Conservation (phyloP, 495 filamentous ascomycete genomes). For the Annulohypoxylon moriforme region DNA sequence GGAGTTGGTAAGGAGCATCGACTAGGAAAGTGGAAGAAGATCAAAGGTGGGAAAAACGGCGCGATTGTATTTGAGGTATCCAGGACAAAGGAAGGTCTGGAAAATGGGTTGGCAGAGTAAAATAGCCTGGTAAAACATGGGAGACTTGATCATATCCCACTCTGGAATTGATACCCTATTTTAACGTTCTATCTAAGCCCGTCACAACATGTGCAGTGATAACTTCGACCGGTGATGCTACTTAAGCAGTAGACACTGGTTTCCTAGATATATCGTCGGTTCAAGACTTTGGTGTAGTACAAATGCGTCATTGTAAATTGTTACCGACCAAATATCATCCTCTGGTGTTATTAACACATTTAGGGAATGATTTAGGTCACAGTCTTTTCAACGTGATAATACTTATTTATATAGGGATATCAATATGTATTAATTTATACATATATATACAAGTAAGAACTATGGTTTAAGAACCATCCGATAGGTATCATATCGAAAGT, state of each 20-base stretch:
- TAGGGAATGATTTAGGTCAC: not conserved
- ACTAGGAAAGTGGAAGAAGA: constrained; percentile 77
- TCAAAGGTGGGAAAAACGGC: constrained; percentile 75
- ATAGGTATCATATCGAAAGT: not conserved
- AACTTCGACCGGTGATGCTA: not conserved
- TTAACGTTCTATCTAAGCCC: not conserved
- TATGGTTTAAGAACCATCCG: not conserved
- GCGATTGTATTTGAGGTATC: constrained; percentile 84
- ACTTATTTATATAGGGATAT: not conserved
- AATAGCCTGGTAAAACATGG: constrained; percentile 26
- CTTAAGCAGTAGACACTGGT: not conserved
- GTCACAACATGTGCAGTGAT: not conserved
- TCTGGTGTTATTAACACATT: too few relatives aligned
- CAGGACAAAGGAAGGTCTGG: constrained; percentile 49
- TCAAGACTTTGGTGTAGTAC: not conserved
- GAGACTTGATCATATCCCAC: constrained; percentile 25
- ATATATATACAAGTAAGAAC: not conserved
- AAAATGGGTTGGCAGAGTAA: constrained; percentile 39
- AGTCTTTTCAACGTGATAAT: not conserved
- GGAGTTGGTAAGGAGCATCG: constrained; percentile 88
- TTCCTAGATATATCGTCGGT: not conserved
- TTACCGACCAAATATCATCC: not conserved
- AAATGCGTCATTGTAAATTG: too few relatives aligned
- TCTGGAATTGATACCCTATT: constrained; percentile 44
- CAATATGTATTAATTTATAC: not conserved